A percentile compares a stretch with the other conserved stretches of the same genome.
These are phyloP conservation scores for Musa troglodytarum DNA, from an alignment of 176 grass and related monocot species.

Conservation along the genomic window DNA sequence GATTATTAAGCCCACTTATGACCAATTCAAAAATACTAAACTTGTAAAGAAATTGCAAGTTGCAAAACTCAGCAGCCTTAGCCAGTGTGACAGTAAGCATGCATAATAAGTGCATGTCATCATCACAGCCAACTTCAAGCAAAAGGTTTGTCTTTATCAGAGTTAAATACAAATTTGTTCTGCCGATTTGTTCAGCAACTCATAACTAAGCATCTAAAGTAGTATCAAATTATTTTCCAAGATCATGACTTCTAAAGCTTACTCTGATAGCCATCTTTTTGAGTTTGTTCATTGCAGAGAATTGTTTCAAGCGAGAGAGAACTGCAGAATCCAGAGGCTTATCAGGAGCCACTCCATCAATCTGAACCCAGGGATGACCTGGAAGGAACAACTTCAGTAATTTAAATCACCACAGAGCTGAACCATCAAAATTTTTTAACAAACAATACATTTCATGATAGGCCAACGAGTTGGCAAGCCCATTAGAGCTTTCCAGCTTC, in stretches of 20 bases:
- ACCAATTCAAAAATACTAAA: no score
- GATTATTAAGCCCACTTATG: no score
- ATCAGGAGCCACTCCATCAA: conserved; percentile 15
- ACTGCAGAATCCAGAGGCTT: conserved; percentile 17
- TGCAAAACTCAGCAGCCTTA: no score
- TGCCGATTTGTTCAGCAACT: not conserved
- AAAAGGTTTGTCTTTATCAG: no score
- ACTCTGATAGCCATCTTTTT: conserved; percentile 15
- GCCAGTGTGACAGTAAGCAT: no score
- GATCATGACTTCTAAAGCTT: not conserved
- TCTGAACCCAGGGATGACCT: conserved; percentile 14
- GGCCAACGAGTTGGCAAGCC: not conserved
- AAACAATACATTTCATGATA: not conserved
- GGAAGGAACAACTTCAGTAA: not conserved
- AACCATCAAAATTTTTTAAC: not conserved
- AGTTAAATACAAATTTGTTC: no score
- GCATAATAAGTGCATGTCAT: no score
- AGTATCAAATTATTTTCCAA: not conserved
- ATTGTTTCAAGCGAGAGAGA: conserved; percentile 17
- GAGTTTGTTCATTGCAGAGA: conserved; percentile 17
- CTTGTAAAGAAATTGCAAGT: no score
- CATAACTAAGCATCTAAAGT: not conserved
- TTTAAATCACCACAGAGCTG: not conserved
- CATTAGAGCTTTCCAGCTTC: not conserved
- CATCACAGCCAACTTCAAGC: no score